phyloP scores from a whole-genome alignment of 2,329 filamentous ascomycete genomes.

The Nigrospora osmanthi region DNA sequence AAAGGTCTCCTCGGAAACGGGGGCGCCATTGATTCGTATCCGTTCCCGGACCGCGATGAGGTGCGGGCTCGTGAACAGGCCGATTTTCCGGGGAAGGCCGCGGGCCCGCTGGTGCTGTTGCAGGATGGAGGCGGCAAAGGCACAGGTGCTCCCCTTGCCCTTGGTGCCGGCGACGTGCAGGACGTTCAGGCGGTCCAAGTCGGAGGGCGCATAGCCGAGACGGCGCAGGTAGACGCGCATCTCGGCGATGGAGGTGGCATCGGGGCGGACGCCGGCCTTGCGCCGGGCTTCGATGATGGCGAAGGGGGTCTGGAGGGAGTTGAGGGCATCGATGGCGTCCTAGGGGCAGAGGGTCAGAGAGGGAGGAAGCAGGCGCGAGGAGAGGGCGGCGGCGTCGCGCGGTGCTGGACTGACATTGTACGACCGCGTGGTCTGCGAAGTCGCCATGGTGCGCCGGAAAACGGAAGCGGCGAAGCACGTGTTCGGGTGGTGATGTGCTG shows the following conservation, averaged over 20 bases:
- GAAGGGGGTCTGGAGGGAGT: slow-evolving; percentile 85
- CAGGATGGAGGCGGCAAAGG: slow-evolving; percentile 58
- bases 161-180: slow-evolving; percentile 71
- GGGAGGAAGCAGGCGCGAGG: neutral
- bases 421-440: slow-evolving; percentile 3
- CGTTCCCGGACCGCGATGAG: slow-evolving; percentile 60
- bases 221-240: slow-evolving; percentile 72
- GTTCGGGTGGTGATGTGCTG: neutral
- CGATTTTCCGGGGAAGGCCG: slow-evolving; percentile 31
- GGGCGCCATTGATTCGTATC: slow-evolving; percentile 52
- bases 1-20: slow-evolving; percentile 51
- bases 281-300: slow-evolving; percentile 70
- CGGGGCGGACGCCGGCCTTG: slow-evolving; percentile 60
- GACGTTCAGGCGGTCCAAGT: slow-evolving; percentile 55
- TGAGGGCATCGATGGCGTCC: slow-evolving; percentile 81
- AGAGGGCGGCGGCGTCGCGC: too few relatives aligned
- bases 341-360: slow-evolving; percentile 24
- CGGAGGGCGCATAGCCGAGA: slow-evolving; percentile 62
- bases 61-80: slow-evolving; percentile 63
- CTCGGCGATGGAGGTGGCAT: slow-evolving; percentile 64
- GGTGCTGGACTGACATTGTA: slow-evolving; percentile 4
- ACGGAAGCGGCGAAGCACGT: neutral
- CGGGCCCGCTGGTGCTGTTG: slow-evolving; percentile 33
- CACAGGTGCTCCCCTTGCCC: slow-evolving; percentile 67
- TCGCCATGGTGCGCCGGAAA: slow-evolving; percentile 5